Evolutionary conservation across 2,329 filamentous ascomycete genomes (phyloP).

Genomic region (Diaporthe nobilis): DNA sequence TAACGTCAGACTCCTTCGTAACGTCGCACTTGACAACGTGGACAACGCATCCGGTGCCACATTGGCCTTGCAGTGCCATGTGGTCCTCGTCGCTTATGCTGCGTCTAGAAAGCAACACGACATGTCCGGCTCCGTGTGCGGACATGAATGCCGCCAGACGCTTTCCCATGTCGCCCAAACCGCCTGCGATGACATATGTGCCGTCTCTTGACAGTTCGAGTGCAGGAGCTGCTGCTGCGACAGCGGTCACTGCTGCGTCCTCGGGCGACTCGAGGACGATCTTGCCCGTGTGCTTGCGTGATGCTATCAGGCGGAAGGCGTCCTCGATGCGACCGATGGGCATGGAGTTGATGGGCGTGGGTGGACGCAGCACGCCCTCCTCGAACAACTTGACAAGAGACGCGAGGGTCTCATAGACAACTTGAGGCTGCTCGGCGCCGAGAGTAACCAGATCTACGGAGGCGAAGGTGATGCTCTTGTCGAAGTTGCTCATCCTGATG

Average conservation of each 20-base stretch:
- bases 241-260: constrained; percentile 43
- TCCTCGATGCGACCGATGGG: constrained; percentile 53
- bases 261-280: constrained; percentile 48
- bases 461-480: constrained; percentile 41
- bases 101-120: constrained; percentile 50
- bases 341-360: constrained; percentile 53
- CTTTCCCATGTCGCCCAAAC: constrained; percentile 51
- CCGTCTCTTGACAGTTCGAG: constrained; percentile 43
- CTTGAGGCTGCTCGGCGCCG: constrained; percentile 1
- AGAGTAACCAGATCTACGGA: constrained; percentile 36
- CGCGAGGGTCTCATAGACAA: constrained; percentile 30
- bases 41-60: constrained; percentile 41
- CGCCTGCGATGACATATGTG: constrained; percentile 52
- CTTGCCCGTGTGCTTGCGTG: constrained; percentile 58
- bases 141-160: constrained; percentile 47
- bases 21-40: constrained; percentile 55
- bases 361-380: constrained; percentile 43
- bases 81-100: constrained; percentile 39
- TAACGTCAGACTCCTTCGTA: constrained; percentile 41
- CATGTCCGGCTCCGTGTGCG: constrained; percentile 49
- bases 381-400: constrained; percentile 32
- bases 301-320: constrained; percentile 60
- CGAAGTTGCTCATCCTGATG: constrained; percentile 54
- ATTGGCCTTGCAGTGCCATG: constrained; percentile 37
- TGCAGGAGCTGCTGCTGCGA: constrained; percentile 34